These are phyloP conservation scores for Trametes coccinea DNA, from an alignment of 768 basidiomycete species.

Conservation along the genomic window DNA sequence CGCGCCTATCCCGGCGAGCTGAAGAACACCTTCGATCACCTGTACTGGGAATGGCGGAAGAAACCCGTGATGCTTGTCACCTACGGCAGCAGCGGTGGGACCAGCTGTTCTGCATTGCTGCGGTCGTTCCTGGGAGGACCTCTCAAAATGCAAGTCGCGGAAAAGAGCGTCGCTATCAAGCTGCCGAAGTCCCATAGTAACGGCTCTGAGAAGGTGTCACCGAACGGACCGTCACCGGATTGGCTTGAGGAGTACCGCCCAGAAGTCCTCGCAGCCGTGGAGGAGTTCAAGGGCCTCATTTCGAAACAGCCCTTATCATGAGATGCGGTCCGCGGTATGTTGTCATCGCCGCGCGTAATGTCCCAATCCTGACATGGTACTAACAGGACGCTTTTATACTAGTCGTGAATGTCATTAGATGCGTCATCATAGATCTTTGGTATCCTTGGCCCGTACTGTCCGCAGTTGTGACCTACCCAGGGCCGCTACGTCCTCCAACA, in stretches of 20 bases:
- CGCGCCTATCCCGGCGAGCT: slow-evolving; percentile 39
- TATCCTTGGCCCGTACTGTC: background rate
- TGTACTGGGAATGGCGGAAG: slow-evolving; percentile 40
- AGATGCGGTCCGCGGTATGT: background rate
- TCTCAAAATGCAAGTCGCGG: slow-evolving; percentile 27
- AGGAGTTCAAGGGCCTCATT: slow-evolving; percentile 20
- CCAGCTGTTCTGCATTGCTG: slow-evolving; percentile 31
- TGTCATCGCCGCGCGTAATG: background rate
- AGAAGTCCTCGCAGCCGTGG: slow-evolving; percentile 17
- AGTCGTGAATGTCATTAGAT: slow-evolving; percentile 1
- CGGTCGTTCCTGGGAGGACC: slow-evolving; percentile 27
- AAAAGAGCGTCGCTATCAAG: slow-evolving; percentile 20
- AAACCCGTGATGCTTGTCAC: slow-evolving; percentile 38
- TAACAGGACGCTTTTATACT: too few relatives aligned
- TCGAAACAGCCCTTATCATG: background rate
- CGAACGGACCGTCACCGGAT: slow-evolving; percentile 18
- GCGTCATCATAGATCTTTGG: background rate
- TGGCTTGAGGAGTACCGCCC: slow-evolving; percentile 25
- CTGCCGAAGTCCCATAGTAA: slow-evolving; percentile 18
- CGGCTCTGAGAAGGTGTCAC: slow-evolving; percentile 21
- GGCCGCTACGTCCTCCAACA: slow-evolving; percentile 32
- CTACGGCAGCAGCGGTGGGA: slow-evolving; percentile 38
- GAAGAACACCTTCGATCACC: slow-evolving; percentile 43
- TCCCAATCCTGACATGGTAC: too few relatives aligned
- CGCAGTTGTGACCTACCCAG: background rate